phyloP scores from a whole-genome alignment of 2,329 filamentous ascomycete species.

The Chaetomiaceae sp. region DNA sequence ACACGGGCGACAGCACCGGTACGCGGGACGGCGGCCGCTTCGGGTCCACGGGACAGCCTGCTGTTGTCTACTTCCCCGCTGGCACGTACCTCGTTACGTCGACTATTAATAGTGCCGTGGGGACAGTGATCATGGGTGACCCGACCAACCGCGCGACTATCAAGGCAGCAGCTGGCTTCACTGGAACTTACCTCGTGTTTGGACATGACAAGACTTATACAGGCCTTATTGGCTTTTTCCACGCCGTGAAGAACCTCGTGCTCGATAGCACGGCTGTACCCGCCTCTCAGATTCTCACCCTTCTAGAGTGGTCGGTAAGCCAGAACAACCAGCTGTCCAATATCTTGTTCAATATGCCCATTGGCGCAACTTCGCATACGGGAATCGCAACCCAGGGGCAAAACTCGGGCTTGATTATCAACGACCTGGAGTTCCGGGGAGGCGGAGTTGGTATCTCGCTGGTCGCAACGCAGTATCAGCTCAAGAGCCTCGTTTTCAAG shows the following conservation, averaged over 20 bases:
- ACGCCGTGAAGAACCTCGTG: background rate
- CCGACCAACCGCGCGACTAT: conserved; percentile 33
- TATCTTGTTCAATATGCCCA: background rate
- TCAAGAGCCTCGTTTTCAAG: background rate
- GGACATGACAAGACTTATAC: conserved; percentile 2
- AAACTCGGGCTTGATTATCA: background rate
- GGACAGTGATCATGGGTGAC: conserved; percentile 44
- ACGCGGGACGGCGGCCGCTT: conserved; percentile 17
- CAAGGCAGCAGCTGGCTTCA: background rate
- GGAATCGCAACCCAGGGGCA: background rate
- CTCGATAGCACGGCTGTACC: background rate
- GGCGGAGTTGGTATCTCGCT: background rate
- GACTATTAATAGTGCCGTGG: conserved; percentile 40
- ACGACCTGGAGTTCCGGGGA: background rate
- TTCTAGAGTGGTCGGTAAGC: background rate
- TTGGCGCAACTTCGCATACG: background rate
- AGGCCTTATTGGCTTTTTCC: background rate
- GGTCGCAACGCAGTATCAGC: background rate
- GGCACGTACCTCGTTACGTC: conserved; percentile 38
- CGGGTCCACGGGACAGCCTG: conserved; percentile 23
- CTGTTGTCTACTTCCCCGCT: conserved; percentile 39
- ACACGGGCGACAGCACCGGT: conserved; percentile 20
- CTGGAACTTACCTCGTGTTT: conserved; percentile 11
- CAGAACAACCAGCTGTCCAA: background rate
- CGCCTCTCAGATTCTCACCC: background rate